Conservation (phyloP, 208 protist species). For the Novymonas esmeraldas region DNA sequence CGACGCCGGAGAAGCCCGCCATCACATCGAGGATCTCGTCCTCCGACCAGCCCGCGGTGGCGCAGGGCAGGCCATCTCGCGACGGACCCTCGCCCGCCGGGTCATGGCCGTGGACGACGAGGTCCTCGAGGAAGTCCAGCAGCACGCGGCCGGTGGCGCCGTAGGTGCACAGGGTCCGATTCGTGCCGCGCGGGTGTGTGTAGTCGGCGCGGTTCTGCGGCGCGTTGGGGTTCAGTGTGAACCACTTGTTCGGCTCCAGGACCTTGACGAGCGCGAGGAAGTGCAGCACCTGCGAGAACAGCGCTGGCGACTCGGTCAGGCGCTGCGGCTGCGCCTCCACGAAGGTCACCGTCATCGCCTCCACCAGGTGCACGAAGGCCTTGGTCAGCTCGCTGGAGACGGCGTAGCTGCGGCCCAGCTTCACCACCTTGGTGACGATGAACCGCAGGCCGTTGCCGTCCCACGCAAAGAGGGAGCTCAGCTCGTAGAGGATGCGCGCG, state of each 20-base stretch:
- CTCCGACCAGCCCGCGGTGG: constrained; percentile 38
- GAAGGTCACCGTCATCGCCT: constrained; percentile 62
- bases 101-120: constrained; percentile 30
- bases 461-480: constrained; percentile 63
- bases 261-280: constrained; percentile 87
- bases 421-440: constrained; percentile 47
- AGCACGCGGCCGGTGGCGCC: constrained; percentile 59
- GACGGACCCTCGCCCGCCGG: neutral
- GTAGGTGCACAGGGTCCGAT: constrained; percentile 47
- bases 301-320: constrained; percentile 48
- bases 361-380: constrained; percentile 69
- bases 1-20: constrained; percentile 57
- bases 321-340: constrained; percentile 70
- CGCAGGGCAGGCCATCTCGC: too few relatives aligned
- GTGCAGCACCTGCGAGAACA: constrained; percentile 74
- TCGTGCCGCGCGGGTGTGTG: constrained; percentile 69
- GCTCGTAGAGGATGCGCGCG: constrained; percentile 62
- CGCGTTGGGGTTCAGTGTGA: constrained; percentile 55
- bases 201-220: constrained; percentile 86
- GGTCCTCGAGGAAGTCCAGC: constrained; percentile 54
- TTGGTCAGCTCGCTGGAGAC: constrained; percentile 60
- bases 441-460: constrained; percentile 83
- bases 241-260: constrained; percentile 89
- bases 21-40: constrained; percentile 69
- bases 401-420: constrained; percentile 74